These are phyloP conservation scores for Gossypium sturtianum DNA, from an alignment of 345 rosid species.

Conservation along the genomic window DNA sequence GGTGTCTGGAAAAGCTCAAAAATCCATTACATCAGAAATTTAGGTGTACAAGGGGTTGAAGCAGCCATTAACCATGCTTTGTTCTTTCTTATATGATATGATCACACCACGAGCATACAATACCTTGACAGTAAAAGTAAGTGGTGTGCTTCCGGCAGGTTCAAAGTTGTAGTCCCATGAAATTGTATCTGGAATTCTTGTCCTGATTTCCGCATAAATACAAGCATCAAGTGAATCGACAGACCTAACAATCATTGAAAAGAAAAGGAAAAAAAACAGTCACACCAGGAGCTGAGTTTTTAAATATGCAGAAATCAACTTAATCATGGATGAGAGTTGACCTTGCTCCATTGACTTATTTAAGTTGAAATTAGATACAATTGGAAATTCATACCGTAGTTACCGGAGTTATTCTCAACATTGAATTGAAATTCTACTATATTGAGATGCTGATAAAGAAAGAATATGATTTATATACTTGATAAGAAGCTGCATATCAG, in stretches of 20 bases:
- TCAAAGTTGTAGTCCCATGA: slow-evolving; percentile 88
- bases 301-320: background rate
- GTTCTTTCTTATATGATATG: background rate
- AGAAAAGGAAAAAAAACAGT: background rate
- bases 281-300: background rate
- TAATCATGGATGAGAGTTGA: background rate
- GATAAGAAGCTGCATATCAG: slow-evolving; percentile 95
- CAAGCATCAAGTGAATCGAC: slow-evolving; percentile 68
- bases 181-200: slow-evolving; percentile 66
- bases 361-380: background rate
- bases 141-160: slow-evolving; percentile 67
- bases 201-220: slow-evolving; percentile 83
- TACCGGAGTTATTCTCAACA: background rate
- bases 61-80: background rate
- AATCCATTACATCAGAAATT: background rate
- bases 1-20: background rate
- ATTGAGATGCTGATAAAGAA: background rate
- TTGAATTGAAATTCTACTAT: background rate
- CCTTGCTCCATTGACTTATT: no score
- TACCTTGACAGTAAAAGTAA: slow-evolving; percentile 80
- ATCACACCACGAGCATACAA: slow-evolving; percentile 20
- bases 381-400: background rate
- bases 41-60: background rate
- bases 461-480: slow-evolving; percentile 37
- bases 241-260: slow-evolving; percentile 40